phyloP scores from a whole-genome alignment of 495 filamentous ascomycete genomes.

The Aspergillus sclerotioniger region DNA sequence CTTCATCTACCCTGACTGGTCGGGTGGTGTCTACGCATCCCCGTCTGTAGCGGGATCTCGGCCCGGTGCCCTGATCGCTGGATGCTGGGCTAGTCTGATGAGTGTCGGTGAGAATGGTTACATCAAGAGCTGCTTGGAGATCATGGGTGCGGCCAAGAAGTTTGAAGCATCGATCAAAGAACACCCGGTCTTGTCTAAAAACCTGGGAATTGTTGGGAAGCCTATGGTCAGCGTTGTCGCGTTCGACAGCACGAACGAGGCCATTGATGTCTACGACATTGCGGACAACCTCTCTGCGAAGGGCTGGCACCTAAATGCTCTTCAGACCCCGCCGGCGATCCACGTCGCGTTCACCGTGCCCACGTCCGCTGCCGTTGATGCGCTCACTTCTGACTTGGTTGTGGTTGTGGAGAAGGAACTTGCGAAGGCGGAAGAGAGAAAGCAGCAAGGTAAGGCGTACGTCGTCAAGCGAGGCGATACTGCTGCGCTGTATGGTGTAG shows the following conservation, averaged over 20 bases:
- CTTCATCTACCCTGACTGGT: constrained; percentile 93
- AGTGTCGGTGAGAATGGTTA: constrained; percentile 86
- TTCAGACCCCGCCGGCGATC: constrained; percentile 90
- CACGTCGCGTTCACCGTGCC: constrained; percentile 95
- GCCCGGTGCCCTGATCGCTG: constrained; percentile 89
- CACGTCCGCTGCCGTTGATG: constrained; percentile 74
- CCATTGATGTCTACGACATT: constrained; percentile 81
- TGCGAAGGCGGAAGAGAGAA: constrained; percentile 72
- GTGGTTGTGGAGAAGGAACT: constrained; percentile 76
- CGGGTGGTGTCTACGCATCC: constrained; percentile 92
- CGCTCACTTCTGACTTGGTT: constrained; percentile 73
- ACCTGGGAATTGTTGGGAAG: constrained; percentile 78
- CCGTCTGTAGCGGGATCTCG: constrained; percentile 87
- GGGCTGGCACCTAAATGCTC: constrained; percentile 95
- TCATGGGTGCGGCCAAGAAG: constrained; percentile 82
- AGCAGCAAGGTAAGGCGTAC: constrained; percentile 57
- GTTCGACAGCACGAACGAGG: constrained; percentile 66
- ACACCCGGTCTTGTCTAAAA: constrained; percentile 60
- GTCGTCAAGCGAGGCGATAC: constrained; percentile 60
- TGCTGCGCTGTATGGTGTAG: constrained; percentile 90
- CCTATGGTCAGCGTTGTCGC: constrained; percentile 89
- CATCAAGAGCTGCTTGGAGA: constrained; percentile 75
- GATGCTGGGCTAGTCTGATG: constrained; percentile 90
- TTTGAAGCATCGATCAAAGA: constrained; percentile 73
- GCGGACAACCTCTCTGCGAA: constrained; percentile 76